Conservation (phyloP, 2,329 filamentous ascomycete species). For the Pseudogymnoascus sp. region DNA sequence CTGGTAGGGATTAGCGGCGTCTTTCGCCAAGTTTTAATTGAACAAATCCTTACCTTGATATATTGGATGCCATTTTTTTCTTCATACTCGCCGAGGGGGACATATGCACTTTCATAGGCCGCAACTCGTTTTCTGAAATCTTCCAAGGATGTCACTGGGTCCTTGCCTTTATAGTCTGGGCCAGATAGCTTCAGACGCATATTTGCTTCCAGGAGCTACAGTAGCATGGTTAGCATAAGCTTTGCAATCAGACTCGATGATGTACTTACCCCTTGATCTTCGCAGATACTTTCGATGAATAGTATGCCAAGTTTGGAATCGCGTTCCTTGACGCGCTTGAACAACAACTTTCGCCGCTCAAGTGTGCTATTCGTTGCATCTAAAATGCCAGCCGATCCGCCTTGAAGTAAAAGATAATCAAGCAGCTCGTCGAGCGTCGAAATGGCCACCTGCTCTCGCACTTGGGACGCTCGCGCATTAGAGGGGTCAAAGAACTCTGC, state of each 20-base stretch:
- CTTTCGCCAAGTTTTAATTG: background rate
- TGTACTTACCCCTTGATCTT: conserved; percentile 57
- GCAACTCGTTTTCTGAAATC: conserved; percentile 91
- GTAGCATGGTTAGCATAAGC: conserved; percentile 11
- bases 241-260: background rate
- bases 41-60: conserved; percentile 57
- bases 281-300: conserved; percentile 91
- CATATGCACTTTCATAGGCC: conserved; percentile 90
- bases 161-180: conserved; percentile 91
- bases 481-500: conserved; percentile 90
- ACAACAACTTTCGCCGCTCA: conserved; percentile 72
- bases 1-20: conserved; percentile 29
- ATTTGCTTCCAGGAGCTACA: conserved; percentile 74
- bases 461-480: conserved; percentile 71
- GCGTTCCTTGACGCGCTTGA: conserved; percentile 70
- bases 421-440: conserved; percentile 87
- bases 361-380: conserved; percentile 97
- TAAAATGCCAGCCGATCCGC: conserved; percentile 86
- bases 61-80: conserved; percentile 88
- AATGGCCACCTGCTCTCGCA: conserved; percentile 86
- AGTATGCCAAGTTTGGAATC: conserved; percentile 86
- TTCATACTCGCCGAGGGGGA: conserved; percentile 82
- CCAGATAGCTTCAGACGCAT: conserved; percentile 96
- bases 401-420: conserved; percentile 74
- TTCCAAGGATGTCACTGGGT: conserved; percentile 71